These are phyloP conservation scores for Alternaria burnsii DNA, from an alignment of 2,329 filamentous ascomycete species.

Conservation along the genomic window DNA sequence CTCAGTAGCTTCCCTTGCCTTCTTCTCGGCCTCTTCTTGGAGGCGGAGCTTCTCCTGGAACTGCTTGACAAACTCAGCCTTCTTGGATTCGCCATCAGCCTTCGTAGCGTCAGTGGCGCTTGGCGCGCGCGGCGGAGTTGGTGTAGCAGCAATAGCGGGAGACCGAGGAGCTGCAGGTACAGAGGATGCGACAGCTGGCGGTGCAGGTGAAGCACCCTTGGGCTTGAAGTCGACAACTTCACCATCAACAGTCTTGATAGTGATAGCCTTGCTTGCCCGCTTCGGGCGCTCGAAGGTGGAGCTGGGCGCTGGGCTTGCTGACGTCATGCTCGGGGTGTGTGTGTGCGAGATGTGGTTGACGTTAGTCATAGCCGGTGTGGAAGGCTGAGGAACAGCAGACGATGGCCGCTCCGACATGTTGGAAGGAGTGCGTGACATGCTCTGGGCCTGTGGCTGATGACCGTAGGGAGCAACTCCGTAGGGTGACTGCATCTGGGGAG, in stretches of 20 bases:
- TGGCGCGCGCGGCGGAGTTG: constrained; percentile 70
- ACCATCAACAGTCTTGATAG: constrained; percentile 83
- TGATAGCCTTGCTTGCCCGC: constrained; percentile 76
- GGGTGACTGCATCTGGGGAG: constrained; percentile 53
- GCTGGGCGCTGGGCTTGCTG: constrained; percentile 68
- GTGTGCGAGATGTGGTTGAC: constrained; percentile 57
- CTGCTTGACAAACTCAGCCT: constrained; percentile 70
- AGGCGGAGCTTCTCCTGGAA: constrained; percentile 64
- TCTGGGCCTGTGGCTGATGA: constrained; percentile 66
- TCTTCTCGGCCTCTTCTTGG: constrained; percentile 67
- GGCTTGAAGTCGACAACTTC: constrained; percentile 72
- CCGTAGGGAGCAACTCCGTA: constrained; percentile 63
- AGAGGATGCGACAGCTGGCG: constrained; percentile 46
- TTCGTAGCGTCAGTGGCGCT: constrained; percentile 71
- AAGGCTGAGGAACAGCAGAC: constrained; percentile 68
- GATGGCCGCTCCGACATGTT: constrained; percentile 65
- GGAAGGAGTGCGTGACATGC: constrained; percentile 71
- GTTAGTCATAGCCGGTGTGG: constrained; percentile 59
- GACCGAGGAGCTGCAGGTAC: constrained; percentile 64
- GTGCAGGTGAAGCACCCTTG: constrained; percentile 53
- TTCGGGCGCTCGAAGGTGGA: constrained; percentile 69
- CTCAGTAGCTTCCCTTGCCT: constrained; percentile 56
- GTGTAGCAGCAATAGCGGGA: constrained; percentile 74
- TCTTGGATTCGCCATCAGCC: constrained; percentile 69
- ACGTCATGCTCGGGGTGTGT: constrained; percentile 64